Evolutionary conservation across 164 flowering plant genomes (phyloP), one percentile per base, ranked within the genome.

Genomic region (Annona squamosa): DNA sequence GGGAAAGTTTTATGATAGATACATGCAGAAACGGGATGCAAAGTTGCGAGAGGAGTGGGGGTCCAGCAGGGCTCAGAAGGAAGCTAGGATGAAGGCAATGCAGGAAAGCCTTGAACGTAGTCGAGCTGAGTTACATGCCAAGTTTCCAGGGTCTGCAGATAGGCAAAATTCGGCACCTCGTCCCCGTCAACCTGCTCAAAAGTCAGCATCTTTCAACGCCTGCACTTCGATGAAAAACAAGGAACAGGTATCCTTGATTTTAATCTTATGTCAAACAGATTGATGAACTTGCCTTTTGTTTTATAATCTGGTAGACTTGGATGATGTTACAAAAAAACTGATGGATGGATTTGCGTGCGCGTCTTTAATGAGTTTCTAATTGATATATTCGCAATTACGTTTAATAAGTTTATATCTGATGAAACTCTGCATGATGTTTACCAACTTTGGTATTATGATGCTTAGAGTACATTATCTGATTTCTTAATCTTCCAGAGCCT

Each of bases 11-110:
- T 96, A 91, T 77, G 90, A 85, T 63, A 85, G 65, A 65, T 96
- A 96, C 73, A 89, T 89, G 89, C 89, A 89, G 83, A 96, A 90
- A 82, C 84, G 99, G 71, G 89, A 96, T 79, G 93, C 86, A 73
- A 96, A 93, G 70, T 81, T 96, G 74, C 85, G 81, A 77, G 97
- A 88, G 78, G 97, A 96, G 74, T 89, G 91, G 92, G 77, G 84
- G 73, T 84, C 87, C 43, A 87, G 80, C 64, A 79, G 95, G 79
- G 81, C 81, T 48, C 94, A 91, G 76, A 96, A 91, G 83, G 98
- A 96, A 84, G 97, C 93, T 10, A 89, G 85, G 79, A 72, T 93
- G 90, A 93, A 88, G 81, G 88, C 87, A 59, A 88, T 96, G 99
- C 90, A 87, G 62, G 95, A 93, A 74, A 90, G 83, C 77, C 86